Conservation (phyloP, 2,329 filamentous ascomycete species). For the Paecilomyces sp. region DNA sequence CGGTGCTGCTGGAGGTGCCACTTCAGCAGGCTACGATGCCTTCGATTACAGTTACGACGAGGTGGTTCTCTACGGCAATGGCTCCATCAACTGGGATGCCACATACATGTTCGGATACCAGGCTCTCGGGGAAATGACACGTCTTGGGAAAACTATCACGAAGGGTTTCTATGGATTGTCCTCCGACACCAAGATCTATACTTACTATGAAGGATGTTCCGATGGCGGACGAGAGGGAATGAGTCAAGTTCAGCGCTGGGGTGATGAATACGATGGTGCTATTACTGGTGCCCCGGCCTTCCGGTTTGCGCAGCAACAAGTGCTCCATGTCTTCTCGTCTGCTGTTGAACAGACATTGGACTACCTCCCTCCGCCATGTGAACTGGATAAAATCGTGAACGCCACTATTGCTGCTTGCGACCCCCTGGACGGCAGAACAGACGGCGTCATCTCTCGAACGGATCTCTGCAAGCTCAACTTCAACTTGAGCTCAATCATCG, state of each 20-base stretch:
- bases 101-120: slow-evolving; percentile 46
- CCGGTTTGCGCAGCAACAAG: slow-evolving; percentile 29
- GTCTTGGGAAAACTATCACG: slow-evolving; percentile 37
- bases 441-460: slow-evolving; percentile 47
- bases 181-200: slow-evolving; percentile 14
- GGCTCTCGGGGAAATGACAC: slow-evolving; percentile 43
- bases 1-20: slow-evolving; percentile 43
- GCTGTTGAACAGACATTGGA: slow-evolving; percentile 29
- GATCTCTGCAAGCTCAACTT: slow-evolving; percentile 43
- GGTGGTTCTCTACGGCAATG: slow-evolving; percentile 32
- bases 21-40: slow-evolving; percentile 45
- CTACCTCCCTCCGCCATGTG: slow-evolving; percentile 37
- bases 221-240: slow-evolving; percentile 44
- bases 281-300: slow-evolving; percentile 31
- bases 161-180: slow-evolving; percentile 29
- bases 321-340: slow-evolving; percentile 30
- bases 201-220: slow-evolving; percentile 45
- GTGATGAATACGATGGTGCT: slow-evolving; percentile 36
- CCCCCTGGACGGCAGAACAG: slow-evolving; percentile 46
- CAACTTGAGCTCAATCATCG: slow-evolving; percentile 41
- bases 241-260: slow-evolving; percentile 41
- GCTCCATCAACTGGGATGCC: slow-evolving; percentile 43
- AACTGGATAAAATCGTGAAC: slow-evolving; percentile 46
- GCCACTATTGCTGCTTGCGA: slow-evolving; percentile 50
- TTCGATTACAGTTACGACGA: slow-evolving; percentile 36